Evolutionary conservation across 345 rosid genomes (phyloP).

Genomic region (Draba incana): DNA sequence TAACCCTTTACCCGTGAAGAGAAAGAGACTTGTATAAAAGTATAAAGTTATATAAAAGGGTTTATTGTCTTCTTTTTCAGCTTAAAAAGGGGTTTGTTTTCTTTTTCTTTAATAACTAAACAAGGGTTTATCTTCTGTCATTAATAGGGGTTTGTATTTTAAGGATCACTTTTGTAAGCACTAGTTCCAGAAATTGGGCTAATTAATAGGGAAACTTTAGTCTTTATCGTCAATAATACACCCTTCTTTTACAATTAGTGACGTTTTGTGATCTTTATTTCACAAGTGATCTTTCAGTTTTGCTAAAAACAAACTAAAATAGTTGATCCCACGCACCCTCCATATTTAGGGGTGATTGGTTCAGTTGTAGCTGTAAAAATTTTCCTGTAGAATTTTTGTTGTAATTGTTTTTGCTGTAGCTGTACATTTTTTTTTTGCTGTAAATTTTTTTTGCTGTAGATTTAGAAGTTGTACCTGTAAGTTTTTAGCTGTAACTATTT

Average conservation of each 20-base stretch:
- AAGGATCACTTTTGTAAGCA: constrained; percentile 31
- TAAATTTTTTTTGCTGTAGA: no score
- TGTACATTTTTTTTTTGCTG: no score
- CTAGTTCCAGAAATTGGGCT: constrained; percentile 40
- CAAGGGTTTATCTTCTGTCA: constrained; percentile 30
- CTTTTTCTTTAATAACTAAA: constrained; percentile 12
- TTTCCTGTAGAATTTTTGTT: no score
- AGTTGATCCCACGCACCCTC: neutral
- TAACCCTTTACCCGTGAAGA: constrained; percentile 26
- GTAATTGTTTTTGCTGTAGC: no score
- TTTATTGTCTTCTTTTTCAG: constrained; percentile 29
- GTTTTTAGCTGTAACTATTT: no score
- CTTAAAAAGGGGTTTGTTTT: constrained; percentile 25
- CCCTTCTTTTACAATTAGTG: constrained; percentile 16
- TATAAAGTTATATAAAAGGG: constrained; percentile 17
- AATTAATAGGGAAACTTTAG: constrained; percentile 28
- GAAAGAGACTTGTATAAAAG: constrained; percentile 19
- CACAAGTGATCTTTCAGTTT: neutral
- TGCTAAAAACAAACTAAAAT: constrained; percentile 4
- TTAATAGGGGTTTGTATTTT: constrained; percentile 12
- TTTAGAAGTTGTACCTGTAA: no score
- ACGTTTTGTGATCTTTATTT: constrained; percentile 7
- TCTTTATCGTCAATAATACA: constrained; percentile 28
- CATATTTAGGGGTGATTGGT: no score
- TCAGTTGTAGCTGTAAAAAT: no score